Evolutionary conservation across 2,329 filamentous ascomycete species (phyloP), one percentile per base, ranked within the genome.

Genomic region (Cordyceps cateniannulata): DNA sequence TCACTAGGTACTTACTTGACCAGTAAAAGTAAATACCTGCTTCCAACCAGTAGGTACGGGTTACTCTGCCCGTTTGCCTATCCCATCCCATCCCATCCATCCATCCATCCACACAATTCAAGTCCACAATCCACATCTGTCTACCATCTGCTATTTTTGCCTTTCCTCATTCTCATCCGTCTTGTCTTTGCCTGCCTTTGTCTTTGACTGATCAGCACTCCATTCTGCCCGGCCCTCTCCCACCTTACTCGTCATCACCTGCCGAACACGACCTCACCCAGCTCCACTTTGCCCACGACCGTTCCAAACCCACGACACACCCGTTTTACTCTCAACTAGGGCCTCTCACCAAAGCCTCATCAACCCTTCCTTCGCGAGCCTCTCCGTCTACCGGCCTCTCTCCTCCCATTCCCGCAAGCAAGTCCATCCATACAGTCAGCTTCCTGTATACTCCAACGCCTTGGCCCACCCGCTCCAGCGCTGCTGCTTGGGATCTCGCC

Each of bases 401-500:
- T 16, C 20, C 35, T 24, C 25, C 20, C 42, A 8, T 22, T 45
- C n/a, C n/a, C n/a, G 9, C 42, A 14, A 18, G 16, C 16, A 18
- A n/a, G 16, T 1, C 18, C 40, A 6, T 42, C 4, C 40, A 42
- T 35, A 12, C 32, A 35, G 32, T 14, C 32, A 35, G 32, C 32
- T 35, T 35, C 32, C 32, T 35, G 10, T 10, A n/a, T n/a, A 42
- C 32, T n/a, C 32, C 8, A 7, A 40, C 16, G 25, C 6, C 20
- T 12, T 10, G 5, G 38, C 18, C 24, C 38, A 53, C 35, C 50
- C 7, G 20, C 50, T 24, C 32, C 40, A 32, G 42, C 42, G 40
- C 53, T 56, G 53, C 53, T 56, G 53, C 53, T 56, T 56, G 40
- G 40, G 40, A 22, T 20, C 32, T 55, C 52, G 40, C 52, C 40